phyloP scores from a whole-genome alignment of 2,329 filamentous ascomycete species.

The Epichloe gansuensis region DNA sequence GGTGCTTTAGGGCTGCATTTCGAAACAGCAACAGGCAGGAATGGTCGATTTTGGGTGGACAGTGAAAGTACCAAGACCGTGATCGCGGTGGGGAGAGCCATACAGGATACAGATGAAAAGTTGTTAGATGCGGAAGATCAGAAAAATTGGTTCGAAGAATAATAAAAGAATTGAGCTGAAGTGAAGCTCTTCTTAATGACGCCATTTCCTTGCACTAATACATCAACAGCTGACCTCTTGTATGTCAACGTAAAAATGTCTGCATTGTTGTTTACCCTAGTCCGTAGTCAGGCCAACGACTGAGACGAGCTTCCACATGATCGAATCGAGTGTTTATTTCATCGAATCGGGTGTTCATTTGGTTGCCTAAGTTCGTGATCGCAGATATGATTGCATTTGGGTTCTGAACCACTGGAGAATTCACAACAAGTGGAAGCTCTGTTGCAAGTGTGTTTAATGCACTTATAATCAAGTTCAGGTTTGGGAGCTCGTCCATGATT shows the following conservation, averaged over 20 bases:
- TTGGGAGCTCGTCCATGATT: too few species aligned
- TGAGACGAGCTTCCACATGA: too few species aligned
- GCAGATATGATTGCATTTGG: too few species aligned
- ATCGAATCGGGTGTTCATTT: too few species aligned
- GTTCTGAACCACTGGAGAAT: too few species aligned
- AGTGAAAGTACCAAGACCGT: constrained; percentile 62
- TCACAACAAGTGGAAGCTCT: too few species aligned
- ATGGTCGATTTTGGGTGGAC: constrained; percentile 86
- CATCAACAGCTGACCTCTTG: neutral
- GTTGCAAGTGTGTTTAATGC: too few species aligned
- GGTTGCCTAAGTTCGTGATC: too few species aligned
- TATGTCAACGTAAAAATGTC: neutral
- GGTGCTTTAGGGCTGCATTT: constrained; percentile 69
- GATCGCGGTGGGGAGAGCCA: constrained; percentile 64
- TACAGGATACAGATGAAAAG: constrained; percentile 65
- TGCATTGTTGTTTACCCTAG: too few species aligned
- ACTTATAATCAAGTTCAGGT: too few species aligned
- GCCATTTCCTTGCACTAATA: neutral
- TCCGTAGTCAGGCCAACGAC: too few species aligned
- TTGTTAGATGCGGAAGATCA: constrained; percentile 53
- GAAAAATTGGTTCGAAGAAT: constrained; percentile 56
- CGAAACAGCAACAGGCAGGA: constrained; percentile 86
- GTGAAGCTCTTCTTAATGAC: constrained; percentile 17
- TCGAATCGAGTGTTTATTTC: too few species aligned
- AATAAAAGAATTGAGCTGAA: constrained; percentile 44